A percentile compares a stretch with the other conserved stretches of the same genome.
Evolutionary conservation across 2,329 filamentous ascomycete species (phyloP).

Genomic region (Periconia sp.): DNA sequence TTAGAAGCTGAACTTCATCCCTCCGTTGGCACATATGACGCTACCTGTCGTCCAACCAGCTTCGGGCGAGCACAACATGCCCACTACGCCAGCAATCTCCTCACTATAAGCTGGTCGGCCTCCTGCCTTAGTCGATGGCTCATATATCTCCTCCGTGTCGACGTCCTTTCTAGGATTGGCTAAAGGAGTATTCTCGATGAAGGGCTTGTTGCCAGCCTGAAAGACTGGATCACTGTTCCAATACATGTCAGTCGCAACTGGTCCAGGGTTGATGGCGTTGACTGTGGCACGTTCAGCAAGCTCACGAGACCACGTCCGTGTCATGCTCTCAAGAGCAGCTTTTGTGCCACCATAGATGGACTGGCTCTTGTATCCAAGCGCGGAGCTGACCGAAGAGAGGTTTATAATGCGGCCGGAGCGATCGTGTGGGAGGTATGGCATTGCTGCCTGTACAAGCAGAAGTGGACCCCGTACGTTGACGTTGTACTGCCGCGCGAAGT

Average conservation of each 20-base stretch:
- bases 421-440: conserved; percentile 72
- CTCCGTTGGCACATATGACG: conserved; percentile 81
- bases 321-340: conserved; percentile 72
- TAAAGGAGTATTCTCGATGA: conserved; percentile 69
- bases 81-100: conserved; percentile 78
- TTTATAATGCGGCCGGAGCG: conserved; percentile 70
- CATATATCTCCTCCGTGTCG: conserved; percentile 64
- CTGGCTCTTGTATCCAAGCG: conserved; percentile 64
- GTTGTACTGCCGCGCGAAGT: conserved; percentile 75
- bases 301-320: conserved; percentile 70
- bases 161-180: conserved; percentile 65
- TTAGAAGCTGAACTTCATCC: conserved; percentile 59
- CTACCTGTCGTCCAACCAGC: conserved; percentile 80
- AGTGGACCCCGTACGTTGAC: conserved; percentile 85
- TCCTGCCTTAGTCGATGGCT: conserved; percentile 54
- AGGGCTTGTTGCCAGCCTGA: conserved; percentile 64
- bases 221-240: conserved; percentile 62
- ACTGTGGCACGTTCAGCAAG: conserved; percentile 67
- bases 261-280: conserved; percentile 70
- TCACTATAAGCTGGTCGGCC: conserved; percentile 65
- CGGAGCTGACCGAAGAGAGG: conserved; percentile 64
- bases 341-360: conserved; percentile 71
- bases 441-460: conserved; percentile 74
- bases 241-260: conserved; percentile 70
- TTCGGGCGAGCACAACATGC: conserved; percentile 75